These are phyloP conservation scores for Colletotrichum spinosum DNA, from an alignment of 2,329 filamentous ascomycete species.

Conservation along the genomic window DNA sequence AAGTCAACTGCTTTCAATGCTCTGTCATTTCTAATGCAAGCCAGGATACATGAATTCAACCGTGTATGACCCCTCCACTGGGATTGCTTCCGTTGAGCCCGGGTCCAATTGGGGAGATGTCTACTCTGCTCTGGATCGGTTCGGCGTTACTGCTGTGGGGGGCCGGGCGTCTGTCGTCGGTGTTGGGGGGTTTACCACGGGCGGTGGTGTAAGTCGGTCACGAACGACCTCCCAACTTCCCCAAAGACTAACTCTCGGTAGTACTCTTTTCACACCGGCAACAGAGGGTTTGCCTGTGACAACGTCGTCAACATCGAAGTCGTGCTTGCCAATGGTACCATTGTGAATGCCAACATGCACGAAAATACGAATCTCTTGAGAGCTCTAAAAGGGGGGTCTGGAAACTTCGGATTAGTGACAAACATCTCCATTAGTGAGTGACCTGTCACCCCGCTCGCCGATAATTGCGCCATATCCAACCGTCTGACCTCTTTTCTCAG, in stretches of 20 bases:
- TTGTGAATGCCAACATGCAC: slow-evolving; percentile 51
- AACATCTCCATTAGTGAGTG: slow-evolving; percentile 39
- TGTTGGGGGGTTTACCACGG: slow-evolving; percentile 40
- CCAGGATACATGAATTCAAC: slow-evolving; percentile 45
- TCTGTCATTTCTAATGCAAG: background rate
- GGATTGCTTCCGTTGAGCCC: slow-evolving; percentile 46
- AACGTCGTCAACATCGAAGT: slow-evolving; percentile 54
- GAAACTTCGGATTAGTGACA: slow-evolving; percentile 58
- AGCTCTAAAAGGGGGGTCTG: slow-evolving; percentile 59
- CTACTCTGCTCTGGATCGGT: slow-evolving; percentile 39
- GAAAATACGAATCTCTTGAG: slow-evolving; percentile 55
- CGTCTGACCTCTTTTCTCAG: background rate
- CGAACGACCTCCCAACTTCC: no score
- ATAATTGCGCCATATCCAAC: no score
- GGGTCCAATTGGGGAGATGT: slow-evolving; percentile 45
- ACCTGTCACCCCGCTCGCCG: no score
- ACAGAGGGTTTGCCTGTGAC: slow-evolving; percentile 53
- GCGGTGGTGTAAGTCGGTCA: slow-evolving; percentile 36
- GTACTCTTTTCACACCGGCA: slow-evolving; percentile 46
- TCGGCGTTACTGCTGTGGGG: slow-evolving; percentile 39
- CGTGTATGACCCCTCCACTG: slow-evolving; percentile 42
- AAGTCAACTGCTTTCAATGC: background rate
- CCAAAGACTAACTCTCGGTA: background rate
- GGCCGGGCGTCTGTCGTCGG: slow-evolving; percentile 42
- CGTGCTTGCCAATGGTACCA: slow-evolving; percentile 54